phyloP scores from a whole-genome alignment of 2,329 filamentous ascomycete genomes.

The Whalleya microplaca region DNA sequence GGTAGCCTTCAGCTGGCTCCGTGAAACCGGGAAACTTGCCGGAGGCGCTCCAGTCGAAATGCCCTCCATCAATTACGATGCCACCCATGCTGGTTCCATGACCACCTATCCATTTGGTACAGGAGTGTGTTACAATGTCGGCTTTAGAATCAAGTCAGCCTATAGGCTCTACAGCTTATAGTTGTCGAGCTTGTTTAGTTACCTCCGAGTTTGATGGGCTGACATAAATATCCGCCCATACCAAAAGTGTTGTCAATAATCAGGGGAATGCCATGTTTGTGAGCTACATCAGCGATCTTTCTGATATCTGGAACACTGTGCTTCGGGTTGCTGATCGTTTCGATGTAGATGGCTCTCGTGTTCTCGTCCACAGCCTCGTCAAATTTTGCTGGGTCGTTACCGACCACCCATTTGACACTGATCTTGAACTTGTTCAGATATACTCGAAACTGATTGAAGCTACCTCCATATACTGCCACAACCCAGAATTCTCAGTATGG shows the following conservation, averaged over 20 bases:
- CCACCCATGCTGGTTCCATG: constrained; percentile 74
- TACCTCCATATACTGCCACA: constrained; percentile 40
- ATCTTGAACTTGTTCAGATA: constrained; percentile 44
- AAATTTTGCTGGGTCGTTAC: constrained; percentile 36
- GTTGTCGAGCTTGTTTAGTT: constrained; percentile 7
- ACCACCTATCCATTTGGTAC: constrained; percentile 76
- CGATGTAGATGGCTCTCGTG: constrained; percentile 38
- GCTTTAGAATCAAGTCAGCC: constrained; percentile 41
- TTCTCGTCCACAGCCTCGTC: constrained; percentile 38
- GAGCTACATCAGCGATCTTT: constrained; percentile 66
- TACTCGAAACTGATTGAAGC: constrained; percentile 43
- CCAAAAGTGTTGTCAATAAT: constrained; percentile 73
- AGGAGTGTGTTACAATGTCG: constrained; percentile 72
- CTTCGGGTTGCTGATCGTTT: constrained; percentile 39
- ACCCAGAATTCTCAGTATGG: constrained; percentile 9
- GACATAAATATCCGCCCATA: constrained; percentile 68
- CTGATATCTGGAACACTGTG: constrained; percentile 65
- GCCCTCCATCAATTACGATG: constrained; percentile 69
- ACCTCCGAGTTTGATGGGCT: constrained; percentile 67
- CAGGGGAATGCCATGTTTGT: constrained; percentile 39
- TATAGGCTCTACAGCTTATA: not conserved
- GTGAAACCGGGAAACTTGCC: constrained; percentile 72
- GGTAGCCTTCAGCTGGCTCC: constrained; percentile 70
- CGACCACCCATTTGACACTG: constrained; percentile 41
- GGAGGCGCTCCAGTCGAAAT: constrained; percentile 73